Base-by-base conservation (phyloP, 139 green algal genomes). In the Chlorella sp. region DNA sequence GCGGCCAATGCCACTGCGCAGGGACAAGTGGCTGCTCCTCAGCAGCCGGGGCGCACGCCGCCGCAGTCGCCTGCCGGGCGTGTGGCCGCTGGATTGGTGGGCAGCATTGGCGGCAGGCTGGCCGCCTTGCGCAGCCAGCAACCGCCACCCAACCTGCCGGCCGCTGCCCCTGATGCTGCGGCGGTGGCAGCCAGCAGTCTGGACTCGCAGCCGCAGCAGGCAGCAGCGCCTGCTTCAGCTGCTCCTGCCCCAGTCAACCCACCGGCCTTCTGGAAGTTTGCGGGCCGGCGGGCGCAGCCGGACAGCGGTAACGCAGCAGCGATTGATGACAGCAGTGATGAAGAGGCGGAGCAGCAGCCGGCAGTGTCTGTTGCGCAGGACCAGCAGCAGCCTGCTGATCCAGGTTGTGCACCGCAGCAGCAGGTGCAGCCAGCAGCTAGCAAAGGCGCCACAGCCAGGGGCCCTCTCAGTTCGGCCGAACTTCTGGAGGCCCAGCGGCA, bases 401-500 rank as follows among this genome's bases (percentile, higher is more conserved):
- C 64, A n/a, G 17, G 64, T 28, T 23, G 47, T 11, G 13, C 75
- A 44, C 6, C 34, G 26, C 26, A n/a, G 71, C 71, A 78, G 71
- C 41, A 62, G 47, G 44, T 2, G 44, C 44, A 17, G 44, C 44
- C 16, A 51, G 32, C 39, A 26, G 69, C 44, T 6, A 51, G 68
- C 38, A 60, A 20, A 21, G 51, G 13, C 51, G 51, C 51, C 11
- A 12, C 57, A 55, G 82, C 74, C 32, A 44, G n/a, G 55, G 55
- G 57, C 51, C 51, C 51, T 60, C 51, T 9, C 11, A 60, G 51
- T 15, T 60, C 51, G 15, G 51, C 51, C 21, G 76, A 47, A 25
- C 55, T 87, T 44, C 64, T 88, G 41, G 68, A 84, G 62, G 75
- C 87, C n/a, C 74, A 89, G 83, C 83, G 76, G 38, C 88, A 78